Base-by-base conservation (phyloP, 352 stramenopile genomes). In the Phytophthora megakarya region DNA sequence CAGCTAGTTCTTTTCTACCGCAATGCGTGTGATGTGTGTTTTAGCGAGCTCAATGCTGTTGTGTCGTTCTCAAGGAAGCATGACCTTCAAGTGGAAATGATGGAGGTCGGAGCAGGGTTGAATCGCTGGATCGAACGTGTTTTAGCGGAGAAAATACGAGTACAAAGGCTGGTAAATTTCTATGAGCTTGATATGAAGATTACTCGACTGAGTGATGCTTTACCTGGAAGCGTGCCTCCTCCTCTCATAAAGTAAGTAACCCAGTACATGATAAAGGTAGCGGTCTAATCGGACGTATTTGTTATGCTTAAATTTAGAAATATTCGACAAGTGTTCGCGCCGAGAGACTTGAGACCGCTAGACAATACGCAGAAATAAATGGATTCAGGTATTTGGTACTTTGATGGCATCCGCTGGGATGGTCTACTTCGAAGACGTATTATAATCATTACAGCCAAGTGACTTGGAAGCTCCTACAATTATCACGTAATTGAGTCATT, bases 151-250 rank as follows among this genome's bases (percentile, higher is more conserved):
- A 35, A 50, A 42, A 47, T 59, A 13, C 25, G 5, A 9, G 12
- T 50, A 10, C 25, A 32, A 42, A 10, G 18, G 5, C 18, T 50
- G 37, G 23, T 50, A 8, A 59, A 30, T 5, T 1, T 5, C 13
- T 11, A 19, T 32, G 51, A 59, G 10, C 21, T 59, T 6, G n/a
- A n/a, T 23, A 40, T 22, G 18, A 59, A 42, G 51, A 59, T 59
- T 30, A 30, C 26, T 25, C 46, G 46, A 8, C 1, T 59, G 25
- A 28, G 13, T n/a, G 18, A 59, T 8, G 15, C 21, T 3, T 23
- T 59, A 30, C 51, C 51, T 12, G 38, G 39, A n/a, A 42, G 38
- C 8, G 28, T 42, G 26, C 51, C 38, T 25, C 3, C 44, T 9
- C 2, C 25, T 16, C 44, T 51, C n/a, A 11, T 32, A 51, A 16